Evolutionary conservation across 208 protist genomes (phyloP).

Genomic region (Trichomonas vaginalis): DNA sequence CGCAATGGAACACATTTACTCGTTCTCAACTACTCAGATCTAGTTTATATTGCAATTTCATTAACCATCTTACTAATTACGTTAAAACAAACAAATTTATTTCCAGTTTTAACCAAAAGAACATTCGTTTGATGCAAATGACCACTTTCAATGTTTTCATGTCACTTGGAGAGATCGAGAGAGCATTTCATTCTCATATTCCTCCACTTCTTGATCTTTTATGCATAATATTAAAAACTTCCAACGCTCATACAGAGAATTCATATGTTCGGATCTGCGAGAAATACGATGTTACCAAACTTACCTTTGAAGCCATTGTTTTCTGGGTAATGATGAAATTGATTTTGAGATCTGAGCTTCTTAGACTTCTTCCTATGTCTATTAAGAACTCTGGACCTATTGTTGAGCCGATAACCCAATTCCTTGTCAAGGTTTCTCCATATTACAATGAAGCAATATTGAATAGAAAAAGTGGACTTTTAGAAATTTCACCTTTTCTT

Average conservation of each 20-base stretch:
- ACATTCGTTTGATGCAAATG: not conserved
- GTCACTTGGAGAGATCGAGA: not conserved
- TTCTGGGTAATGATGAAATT: not conserved
- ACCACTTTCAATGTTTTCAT: not conserved
- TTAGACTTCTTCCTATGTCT: not conserved
- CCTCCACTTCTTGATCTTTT: not conserved
- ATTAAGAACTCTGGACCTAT: not conserved
- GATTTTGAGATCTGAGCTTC: not conserved
- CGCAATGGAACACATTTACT: not conserved
- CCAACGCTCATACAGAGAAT: not conserved
- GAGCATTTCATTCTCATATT: not conserved
- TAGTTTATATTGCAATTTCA: not conserved
- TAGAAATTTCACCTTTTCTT: not conserved
- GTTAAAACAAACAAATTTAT: not conserved
- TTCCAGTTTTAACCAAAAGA: not conserved
- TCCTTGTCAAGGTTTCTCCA: not conserved
- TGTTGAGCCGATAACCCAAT: not conserved
- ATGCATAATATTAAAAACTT: not conserved
- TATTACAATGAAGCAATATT: not conserved
- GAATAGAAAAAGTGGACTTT: not conserved
- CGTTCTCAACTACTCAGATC: not conserved
- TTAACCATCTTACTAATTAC: not conserved
- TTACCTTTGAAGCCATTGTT: not conserved
- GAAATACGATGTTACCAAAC: not conserved
- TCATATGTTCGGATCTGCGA: not conserved